These are phyloP conservation scores for Calocybe cyanea DNA, from an alignment of 768 basidiomycete species.

Conservation along the genomic window DNA sequence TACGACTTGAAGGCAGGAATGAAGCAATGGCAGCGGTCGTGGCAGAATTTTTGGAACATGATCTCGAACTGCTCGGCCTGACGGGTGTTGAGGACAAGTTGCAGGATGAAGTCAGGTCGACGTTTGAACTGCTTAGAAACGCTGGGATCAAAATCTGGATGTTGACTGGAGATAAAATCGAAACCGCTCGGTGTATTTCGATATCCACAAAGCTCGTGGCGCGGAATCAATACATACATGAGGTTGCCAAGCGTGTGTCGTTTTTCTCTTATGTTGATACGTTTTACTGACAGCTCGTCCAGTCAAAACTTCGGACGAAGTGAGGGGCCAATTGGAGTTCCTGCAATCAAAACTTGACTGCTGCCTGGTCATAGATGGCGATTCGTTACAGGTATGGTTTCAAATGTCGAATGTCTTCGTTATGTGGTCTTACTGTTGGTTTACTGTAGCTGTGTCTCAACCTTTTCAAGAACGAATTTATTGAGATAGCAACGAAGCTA, in stretches of 20 bases:
- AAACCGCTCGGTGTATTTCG: slow-evolving; percentile 97
- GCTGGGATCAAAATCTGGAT: slow-evolving; percentile 99
- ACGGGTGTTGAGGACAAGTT: slow-evolving; percentile 99
- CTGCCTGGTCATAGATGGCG: slow-evolving; percentile 97
- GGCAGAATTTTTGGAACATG: slow-evolving; percentile 73
- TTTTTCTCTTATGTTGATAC: slow-evolving; percentile 2
- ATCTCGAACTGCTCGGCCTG: slow-evolving; percentile 87
- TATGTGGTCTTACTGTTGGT: background rate
- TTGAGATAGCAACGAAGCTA: slow-evolving; percentile 93
- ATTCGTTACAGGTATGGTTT: slow-evolving; percentile 79
- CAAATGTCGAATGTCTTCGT: background rate
- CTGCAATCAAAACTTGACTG: slow-evolving; percentile 93
- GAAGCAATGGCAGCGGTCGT: slow-evolving; percentile 80
- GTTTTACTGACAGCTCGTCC: slow-evolving; percentile 2
- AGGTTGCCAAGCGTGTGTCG: slow-evolving; percentile 80
- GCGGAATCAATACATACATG: slow-evolving; percentile 96
- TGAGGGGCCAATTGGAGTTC: slow-evolving; percentile 87
- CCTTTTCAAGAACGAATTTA: slow-evolving; percentile 89
- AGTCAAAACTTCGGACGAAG: slow-evolving; percentile 87
- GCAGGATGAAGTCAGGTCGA: slow-evolving; percentile 94
- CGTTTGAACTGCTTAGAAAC: slow-evolving; percentile 88
- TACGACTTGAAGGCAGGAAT: slow-evolving; percentile 73
- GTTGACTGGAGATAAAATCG: slow-evolving; percentile 98
- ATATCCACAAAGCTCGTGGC: slow-evolving; percentile 96
- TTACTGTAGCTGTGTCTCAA: slow-evolving; percentile 78